These are phyloP conservation scores for Helichrysum umbraculigerum DNA, from an alignment of 129 eudicot species.

Conservation along the genomic window DNA sequence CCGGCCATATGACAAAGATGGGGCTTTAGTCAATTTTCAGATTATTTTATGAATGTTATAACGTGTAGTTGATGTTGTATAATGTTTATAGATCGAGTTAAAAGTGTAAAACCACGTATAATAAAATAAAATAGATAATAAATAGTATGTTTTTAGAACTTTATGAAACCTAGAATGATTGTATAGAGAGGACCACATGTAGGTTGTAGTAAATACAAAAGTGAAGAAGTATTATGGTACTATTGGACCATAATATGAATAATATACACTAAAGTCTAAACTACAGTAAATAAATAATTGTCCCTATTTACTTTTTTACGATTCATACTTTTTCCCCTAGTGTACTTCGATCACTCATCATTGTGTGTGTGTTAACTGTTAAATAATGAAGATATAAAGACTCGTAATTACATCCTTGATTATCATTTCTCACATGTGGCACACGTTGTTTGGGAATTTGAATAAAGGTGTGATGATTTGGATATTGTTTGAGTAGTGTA, in stretches of 20 bases:
- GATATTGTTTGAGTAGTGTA: no score
- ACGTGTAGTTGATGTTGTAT: not conserved
- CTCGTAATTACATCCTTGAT: not conserved
- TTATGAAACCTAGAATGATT: conserved; percentile 3
- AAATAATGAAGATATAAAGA: no score
- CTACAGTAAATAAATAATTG: conserved; percentile 6
- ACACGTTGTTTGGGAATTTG: no score
- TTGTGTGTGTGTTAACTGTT: not conserved
- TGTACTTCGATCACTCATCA: not conserved
- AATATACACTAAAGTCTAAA: not conserved
- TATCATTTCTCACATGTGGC: no score
- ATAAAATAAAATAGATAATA: no score
- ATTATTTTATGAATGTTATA: no score
- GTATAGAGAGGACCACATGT: conserved; percentile 21
- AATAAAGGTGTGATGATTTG: no score
- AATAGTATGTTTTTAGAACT: not conserved
- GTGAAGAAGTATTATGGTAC: not conserved
- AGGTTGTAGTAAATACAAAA: conserved; percentile 25
- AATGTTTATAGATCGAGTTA: not conserved
- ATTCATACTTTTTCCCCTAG: not conserved
- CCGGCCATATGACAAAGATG: no score
- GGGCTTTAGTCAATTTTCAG: no score
- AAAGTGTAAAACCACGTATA: not conserved
- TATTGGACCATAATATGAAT: conserved; percentile 22
- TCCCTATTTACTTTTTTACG: not conserved